Conservation (phyloP, 1,139 yeast genomes). For the Blastobotrys illinoisensis region DNA sequence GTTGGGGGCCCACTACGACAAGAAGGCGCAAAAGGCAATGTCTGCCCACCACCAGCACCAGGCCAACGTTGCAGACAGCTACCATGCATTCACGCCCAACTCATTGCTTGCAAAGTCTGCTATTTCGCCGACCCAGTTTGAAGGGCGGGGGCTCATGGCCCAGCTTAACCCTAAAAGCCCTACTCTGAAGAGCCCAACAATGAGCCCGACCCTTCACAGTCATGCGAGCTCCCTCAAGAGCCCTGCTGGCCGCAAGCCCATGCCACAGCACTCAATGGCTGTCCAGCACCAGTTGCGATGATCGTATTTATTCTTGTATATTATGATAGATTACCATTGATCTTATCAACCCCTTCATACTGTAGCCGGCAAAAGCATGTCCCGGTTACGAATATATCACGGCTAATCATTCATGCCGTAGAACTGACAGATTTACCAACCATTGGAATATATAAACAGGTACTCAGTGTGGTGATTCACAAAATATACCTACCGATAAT, state of each 20-base stretch:
- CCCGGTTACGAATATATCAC: too few species aligned
- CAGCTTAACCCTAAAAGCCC: conserved; percentile 1
- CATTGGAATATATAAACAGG: too few species aligned
- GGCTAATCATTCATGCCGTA: too few species aligned
- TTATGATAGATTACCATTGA: background rate
- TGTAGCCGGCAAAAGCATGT: too few species aligned
- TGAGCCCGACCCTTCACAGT: background rate
- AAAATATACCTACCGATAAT: too few species aligned
- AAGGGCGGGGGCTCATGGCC: conserved; percentile 10
- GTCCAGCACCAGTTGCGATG: conserved; percentile 6
- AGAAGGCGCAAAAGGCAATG: conserved; percentile 1
- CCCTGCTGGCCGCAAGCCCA: background rate
- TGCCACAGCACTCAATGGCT: conserved; percentile 11
- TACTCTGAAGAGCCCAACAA: background rate
- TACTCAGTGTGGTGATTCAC: too few species aligned
- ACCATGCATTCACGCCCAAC: conserved; percentile 13
- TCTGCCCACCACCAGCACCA: conserved; percentile 3
- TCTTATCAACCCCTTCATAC: too few species aligned
- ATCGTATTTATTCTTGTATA: background rate
- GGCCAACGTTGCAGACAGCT: background rate
- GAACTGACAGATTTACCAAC: too few species aligned
- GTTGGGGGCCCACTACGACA: conserved; percentile 8
- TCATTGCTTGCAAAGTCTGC: conserved; percentile 14
- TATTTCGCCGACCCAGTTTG: conserved; percentile 4
- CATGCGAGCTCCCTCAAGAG: background rate